Evolutionary conservation across 73 alveolate species (phyloP).

Genomic region (Diophrys appendiculata): DNA sequence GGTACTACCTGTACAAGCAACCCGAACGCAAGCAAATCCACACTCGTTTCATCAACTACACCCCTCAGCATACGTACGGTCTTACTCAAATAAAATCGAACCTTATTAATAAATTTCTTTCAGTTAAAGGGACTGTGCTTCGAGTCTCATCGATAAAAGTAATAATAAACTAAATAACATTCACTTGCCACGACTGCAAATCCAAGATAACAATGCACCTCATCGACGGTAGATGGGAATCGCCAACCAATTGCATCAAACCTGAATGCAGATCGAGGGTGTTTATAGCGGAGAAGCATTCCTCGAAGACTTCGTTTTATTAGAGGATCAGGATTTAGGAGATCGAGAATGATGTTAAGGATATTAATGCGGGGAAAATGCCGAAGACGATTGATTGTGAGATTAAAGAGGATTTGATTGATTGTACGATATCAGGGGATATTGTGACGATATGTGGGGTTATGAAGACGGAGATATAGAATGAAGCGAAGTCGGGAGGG

Average conservation of each 20-base stretch:
- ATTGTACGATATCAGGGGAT: slow-evolving; percentile 80
- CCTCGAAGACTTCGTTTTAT: slow-evolving; percentile 61
- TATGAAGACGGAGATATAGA: slow-evolving; percentile 67
- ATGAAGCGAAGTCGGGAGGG: slow-evolving; percentile 41
- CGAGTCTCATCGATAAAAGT: slow-evolving; percentile 64
- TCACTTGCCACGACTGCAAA: slow-evolving; percentile 65
- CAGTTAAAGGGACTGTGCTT: slow-evolving; percentile 64
- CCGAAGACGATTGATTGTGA: slow-evolving; percentile 81
- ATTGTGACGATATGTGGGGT: slow-evolving; percentile 76
- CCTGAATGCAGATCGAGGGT: slow-evolving; percentile 52
- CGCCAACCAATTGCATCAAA: slow-evolving; percentile 61
- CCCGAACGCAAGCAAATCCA: slow-evolving; percentile 30
- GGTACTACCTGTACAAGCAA: background rate
- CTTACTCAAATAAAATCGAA: slow-evolving; percentile 63
- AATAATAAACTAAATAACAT: slow-evolving; percentile 48
- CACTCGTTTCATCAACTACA: slow-evolving; percentile 44
- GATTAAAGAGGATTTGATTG: slow-evolving; percentile 72
- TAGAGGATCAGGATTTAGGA: slow-evolving; percentile 66
- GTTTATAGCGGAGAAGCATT: slow-evolving; percentile 59
- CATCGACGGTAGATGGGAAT: slow-evolving; percentile 72
- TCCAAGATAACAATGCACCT: slow-evolving; percentile 41
- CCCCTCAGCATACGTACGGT: no score
- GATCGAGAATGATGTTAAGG: slow-evolving; percentile 64
- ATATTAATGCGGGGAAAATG: slow-evolving; percentile 70
- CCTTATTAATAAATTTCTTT: slow-evolving; percentile 54